Base-by-base conservation (phyloP, 169 alveolate species). In the Babesia ovata region DNA sequence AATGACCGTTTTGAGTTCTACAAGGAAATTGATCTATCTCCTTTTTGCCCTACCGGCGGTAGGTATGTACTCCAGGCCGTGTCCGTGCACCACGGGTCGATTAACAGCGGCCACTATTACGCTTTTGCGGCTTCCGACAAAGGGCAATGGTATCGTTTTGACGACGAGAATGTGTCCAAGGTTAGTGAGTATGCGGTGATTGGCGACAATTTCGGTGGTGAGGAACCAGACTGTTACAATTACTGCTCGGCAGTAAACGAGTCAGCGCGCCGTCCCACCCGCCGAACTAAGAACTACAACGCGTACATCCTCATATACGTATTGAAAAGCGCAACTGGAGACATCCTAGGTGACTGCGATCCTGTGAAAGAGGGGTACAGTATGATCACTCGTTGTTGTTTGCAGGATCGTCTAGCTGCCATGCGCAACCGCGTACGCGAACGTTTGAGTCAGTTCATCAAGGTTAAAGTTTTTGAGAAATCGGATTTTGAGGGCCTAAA, bases 281-380 rank as follows among this genome's bases (percentile, higher is more conserved):
- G 90, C 36, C 85, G 95, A 46, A 63, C 78, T 24, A 93, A 90
- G 50, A 85, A 85, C 49, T 92, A 94, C 69, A 94, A 95, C 77
- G 99, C 99, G 7, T 95, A 96, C 88, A 95, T 97, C 74, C 86
- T 97, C 33, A 97, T 97, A 17, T 97, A 97, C 73, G 96, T 97
- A 45, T 92, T 95, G 77, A 95, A 95, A 75, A 75, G 90, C 13
- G 93, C 86, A 48, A 91, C 93, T 33, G 87, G 86, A 0, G 93
- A 92, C 44, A 85, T 95, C 26, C 93, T 93, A 11, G 88, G 92
- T 24, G 94, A 92, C 63, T 88, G 94, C 24, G 90, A 91, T 69
- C 94, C 94, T 9, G 86, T 88, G 44, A 86, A 79, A 28, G 93
- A 87, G 44, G 89, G 92, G 50, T 91, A 91, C 24, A 92, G 91